These are phyloP conservation scores for Boletus edulis DNA, from an alignment of 768 basidiomycete genomes.

Conservation along the genomic window DNA sequence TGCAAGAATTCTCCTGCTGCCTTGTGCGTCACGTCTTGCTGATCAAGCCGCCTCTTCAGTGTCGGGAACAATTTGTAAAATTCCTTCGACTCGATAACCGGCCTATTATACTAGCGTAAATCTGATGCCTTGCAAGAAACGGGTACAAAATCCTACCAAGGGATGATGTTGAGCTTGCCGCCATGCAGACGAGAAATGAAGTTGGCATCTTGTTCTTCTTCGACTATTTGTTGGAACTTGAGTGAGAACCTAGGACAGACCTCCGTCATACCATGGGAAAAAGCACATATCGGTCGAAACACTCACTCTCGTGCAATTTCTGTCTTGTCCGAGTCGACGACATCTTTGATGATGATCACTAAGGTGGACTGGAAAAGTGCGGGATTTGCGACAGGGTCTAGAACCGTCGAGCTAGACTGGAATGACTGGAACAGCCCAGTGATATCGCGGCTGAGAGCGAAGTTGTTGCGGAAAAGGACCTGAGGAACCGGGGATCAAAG, in stretches of 20 bases:
- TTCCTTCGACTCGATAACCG: conserved; percentile 59
- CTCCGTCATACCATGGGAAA: background rate
- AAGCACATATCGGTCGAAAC: background rate
- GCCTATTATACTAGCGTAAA: conserved; percentile 20
- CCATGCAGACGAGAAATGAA: conserved; percentile 59
- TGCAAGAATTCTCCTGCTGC: conserved; percentile 53
- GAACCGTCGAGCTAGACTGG: conserved; percentile 51
- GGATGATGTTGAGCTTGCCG: conserved; percentile 53
- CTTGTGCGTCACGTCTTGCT: conserved; percentile 46
- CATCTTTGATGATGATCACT: conserved; percentile 68
- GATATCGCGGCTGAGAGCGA: conserved; percentile 61
- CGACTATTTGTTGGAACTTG: conserved; percentile 60
- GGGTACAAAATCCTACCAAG: conserved; percentile 38
- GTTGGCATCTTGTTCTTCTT: conserved; percentile 56
- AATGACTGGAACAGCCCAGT: conserved; percentile 60
- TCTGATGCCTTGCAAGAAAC: background rate
- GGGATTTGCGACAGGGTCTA: conserved; percentile 58
- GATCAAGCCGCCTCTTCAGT: conserved; percentile 46
- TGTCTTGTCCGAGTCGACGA: conserved; percentile 55
- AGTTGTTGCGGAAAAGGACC: conserved; percentile 68
- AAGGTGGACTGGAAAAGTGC: conserved; percentile 58
- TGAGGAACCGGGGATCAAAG: conserved; percentile 18
- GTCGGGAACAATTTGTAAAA: conserved; percentile 53
- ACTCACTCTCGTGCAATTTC: conserved; percentile 60
- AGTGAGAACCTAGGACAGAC: conserved; percentile 43